phyloP scores from a whole-genome alignment of 2,329 filamentous ascomycete genomes.

The Cercospora sp. region DNA sequence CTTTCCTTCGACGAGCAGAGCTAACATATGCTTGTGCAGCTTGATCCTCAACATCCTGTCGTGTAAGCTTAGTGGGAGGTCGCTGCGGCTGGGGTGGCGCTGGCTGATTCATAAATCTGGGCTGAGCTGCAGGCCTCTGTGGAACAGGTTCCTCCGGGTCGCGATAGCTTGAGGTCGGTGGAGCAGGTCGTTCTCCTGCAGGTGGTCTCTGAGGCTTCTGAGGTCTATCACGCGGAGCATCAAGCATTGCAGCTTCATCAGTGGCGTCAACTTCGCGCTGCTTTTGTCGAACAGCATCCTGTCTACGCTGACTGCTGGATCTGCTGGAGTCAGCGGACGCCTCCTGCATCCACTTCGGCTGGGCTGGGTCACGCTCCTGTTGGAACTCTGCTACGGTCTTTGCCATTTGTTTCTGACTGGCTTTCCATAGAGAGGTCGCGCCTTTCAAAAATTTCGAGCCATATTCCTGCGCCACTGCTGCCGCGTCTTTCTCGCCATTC shows the following conservation, averaged over 20 bases:
- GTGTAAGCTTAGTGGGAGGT: constrained; percentile 63
- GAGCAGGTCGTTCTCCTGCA: constrained; percentile 26
- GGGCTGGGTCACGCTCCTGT: constrained; percentile 70
- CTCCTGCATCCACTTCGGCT: constrained; percentile 95
- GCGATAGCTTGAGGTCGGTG: constrained; percentile 25
- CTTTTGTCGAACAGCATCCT: constrained; percentile 34
- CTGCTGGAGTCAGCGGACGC: constrained; percentile 42
- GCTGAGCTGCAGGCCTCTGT: constrained; percentile 43
- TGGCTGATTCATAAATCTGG: constrained; percentile 42
- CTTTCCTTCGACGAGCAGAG: constrained; percentile 75
- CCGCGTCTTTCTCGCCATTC: constrained; percentile 67
- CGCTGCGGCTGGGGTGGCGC: constrained; percentile 42
- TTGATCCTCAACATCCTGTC: constrained; percentile 75
- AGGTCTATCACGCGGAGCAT: constrained; percentile 60
- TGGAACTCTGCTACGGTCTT: constrained; percentile 87
- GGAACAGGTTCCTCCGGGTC: constrained; percentile 38
- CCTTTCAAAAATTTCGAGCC: constrained; percentile 87
- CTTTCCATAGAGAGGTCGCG: constrained; percentile 93
- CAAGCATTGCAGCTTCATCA: constrained; percentile 72
- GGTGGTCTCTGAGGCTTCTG: constrained; percentile 39
- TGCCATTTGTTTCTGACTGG: constrained; percentile 86
- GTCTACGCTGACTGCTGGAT: constrained; percentile 31
- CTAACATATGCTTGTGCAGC: constrained; percentile 83
- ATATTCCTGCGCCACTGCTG: constrained; percentile 78
- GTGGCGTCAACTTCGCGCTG: constrained; percentile 39